Evolutionary conservation across 805 yeast species (phyloP).

Genomic region (Candida maltosa): DNA sequence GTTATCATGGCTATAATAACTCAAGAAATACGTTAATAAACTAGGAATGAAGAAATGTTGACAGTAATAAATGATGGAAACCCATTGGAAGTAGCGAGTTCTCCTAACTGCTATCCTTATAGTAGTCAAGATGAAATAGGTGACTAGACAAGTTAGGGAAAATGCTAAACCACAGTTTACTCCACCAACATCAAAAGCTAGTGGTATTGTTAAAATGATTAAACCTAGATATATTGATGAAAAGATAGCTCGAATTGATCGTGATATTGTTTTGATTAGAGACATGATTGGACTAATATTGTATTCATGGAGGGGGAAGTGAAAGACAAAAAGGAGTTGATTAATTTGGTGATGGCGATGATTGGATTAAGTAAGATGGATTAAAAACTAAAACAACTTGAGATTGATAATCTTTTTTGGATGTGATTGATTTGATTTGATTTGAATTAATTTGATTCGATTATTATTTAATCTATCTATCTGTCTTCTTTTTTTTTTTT

Average conservation of each 20-base stretch:
- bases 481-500: too few species aligned
- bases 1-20: conserved; percentile 37
- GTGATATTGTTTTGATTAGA: conserved; percentile 5
- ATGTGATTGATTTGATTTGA: too few species aligned
- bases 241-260: conserved; percentile 9
- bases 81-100: conserved; percentile 40
- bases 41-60: conserved; percentile 86
- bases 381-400: too few species aligned
- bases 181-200: conserved; percentile 94
- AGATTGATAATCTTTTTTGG: too few species aligned
- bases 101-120: conserved; percentile 53
- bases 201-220: conserved; percentile 79
- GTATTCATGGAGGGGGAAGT: too few species aligned
- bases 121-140: conserved; percentile 73
- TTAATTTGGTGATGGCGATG: too few species aligned
- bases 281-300: too few species aligned
- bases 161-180: conserved; percentile 84
- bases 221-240: conserved; percentile 54
- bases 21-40: conserved; percentile 64
- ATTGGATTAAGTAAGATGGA: too few species aligned
- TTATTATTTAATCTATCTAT: too few species aligned
- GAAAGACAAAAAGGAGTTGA: too few species aligned
- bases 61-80: conserved; percentile 60
- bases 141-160: conserved; percentile 54
- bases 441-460: too few species aligned